phyloP scores from a whole-genome alignment of 75 land plant genomes.

The Gnetum montanum region DNA sequence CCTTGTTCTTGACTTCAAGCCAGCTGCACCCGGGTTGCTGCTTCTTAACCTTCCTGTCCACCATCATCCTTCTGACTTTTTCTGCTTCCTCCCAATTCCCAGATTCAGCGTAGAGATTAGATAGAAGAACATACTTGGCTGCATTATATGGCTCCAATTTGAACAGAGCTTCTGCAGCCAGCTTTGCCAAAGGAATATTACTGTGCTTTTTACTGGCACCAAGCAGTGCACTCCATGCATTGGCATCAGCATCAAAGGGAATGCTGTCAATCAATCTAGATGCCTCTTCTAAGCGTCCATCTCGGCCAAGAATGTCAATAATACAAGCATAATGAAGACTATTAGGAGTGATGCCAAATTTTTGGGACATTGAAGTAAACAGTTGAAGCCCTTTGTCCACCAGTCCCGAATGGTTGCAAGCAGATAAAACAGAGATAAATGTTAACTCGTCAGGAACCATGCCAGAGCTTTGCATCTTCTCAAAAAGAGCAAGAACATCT shows the following conservation, averaged over 20 bases:
- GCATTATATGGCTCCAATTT: conserved; percentile 3
- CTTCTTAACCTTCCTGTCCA: not conserved
- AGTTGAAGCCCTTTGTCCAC: not conserved
- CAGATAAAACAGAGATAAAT: not conserved
- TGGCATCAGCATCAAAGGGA: too few relatives aligned
- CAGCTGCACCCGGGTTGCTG: not conserved
- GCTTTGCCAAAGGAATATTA: not conserved
- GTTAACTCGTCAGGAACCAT: not conserved
- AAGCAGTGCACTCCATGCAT: not conserved
- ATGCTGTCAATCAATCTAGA: too few relatives aligned
- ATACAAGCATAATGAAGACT: too few relatives aligned
- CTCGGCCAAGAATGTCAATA: too few relatives aligned
- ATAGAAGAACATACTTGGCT: not conserved
- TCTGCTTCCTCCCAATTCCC: not conserved
- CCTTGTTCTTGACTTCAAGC: not conserved
- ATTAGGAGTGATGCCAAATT: too few relatives aligned
- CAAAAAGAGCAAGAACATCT: conserved; percentile 25
- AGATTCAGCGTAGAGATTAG: conserved; percentile 2
- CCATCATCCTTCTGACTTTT: conserved; percentile 4
- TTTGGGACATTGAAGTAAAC: too few relatives aligned
- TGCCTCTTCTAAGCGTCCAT: too few relatives aligned
- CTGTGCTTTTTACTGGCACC: conserved; percentile 1
- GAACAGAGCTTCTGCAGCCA: not conserved
- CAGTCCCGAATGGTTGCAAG: not conserved
- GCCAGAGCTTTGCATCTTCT: conserved; percentile 11